phyloP scores from a whole-genome alignment of 352 stramenopile genomes.

The Pythium aquatile region DNA sequence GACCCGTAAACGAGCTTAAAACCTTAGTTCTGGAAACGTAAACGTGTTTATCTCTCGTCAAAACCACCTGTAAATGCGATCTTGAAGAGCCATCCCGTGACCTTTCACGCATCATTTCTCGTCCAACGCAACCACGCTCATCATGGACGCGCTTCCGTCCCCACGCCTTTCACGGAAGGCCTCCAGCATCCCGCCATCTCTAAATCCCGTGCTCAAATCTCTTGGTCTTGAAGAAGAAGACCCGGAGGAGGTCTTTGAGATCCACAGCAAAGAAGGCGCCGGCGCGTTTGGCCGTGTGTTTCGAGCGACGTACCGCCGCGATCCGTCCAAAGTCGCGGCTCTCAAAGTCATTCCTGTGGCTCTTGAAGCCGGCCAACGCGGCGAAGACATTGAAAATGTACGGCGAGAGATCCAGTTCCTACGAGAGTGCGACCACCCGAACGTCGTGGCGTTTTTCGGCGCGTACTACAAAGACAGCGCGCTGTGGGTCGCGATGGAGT shows the following conservation, averaged over 20 bases:
- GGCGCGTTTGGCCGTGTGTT: conserved; percentile 73
- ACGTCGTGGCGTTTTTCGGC: conserved; percentile 74
- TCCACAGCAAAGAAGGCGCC: conserved; percentile 69
- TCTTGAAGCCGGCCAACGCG: conserved; percentile 55
- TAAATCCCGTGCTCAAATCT: conserved; percentile 43
- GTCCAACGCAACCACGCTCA: too few relatives aligned
- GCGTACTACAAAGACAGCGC: conserved; percentile 84
- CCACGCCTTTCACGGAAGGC: conserved; percentile 24
- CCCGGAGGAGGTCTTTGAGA: conserved; percentile 66
- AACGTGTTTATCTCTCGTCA: conserved; percentile 8
- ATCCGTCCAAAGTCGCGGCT: conserved; percentile 44
- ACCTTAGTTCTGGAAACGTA: neutral
- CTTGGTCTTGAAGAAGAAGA: conserved; percentile 59
- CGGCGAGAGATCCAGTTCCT: conserved; percentile 71
- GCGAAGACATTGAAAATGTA: conserved; percentile 71
- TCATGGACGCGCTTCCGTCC: conserved; percentile 18
- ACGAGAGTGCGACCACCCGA: conserved; percentile 69
- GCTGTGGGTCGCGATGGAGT: conserved; percentile 90
- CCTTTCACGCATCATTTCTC: neutral
- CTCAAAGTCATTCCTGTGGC: conserved; percentile 76
- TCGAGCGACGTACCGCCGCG: conserved; percentile 46
- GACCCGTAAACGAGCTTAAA: too few relatives aligned
- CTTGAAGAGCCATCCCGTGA: conserved; percentile 15
- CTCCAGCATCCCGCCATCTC: conserved; percentile 19
- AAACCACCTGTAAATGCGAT: neutral